Conservation (phyloP, 495 filamentous ascomycete species). For the Aspergillus haitiensis region DNA sequence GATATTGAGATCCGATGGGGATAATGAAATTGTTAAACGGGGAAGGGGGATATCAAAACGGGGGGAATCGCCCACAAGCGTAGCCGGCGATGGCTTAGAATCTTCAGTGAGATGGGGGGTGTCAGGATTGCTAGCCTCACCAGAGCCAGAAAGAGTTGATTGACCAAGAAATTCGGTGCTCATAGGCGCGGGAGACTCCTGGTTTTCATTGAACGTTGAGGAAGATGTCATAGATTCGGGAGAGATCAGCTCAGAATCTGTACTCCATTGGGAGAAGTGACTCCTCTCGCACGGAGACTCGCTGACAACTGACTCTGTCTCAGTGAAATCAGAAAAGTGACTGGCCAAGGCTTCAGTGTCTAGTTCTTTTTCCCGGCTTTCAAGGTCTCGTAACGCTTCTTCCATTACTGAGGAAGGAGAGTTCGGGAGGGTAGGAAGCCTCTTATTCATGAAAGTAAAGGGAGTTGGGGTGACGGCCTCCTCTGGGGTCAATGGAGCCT, state of each 20-base stretch:
- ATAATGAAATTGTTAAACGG: constrained; percentile 35
- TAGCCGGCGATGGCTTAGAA: constrained; percentile 40
- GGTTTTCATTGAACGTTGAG: constrained; percentile 31
- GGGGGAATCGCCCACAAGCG: constrained; percentile 33
- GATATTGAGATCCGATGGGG: constrained; percentile 32
- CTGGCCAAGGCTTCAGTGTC: constrained; percentile 39
- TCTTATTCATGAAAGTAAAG: constrained; percentile 36
- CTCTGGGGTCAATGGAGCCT: constrained; percentile 12
- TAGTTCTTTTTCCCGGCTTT: constrained; percentile 37
- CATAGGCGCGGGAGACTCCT: constrained; percentile 25
- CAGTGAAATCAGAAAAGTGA: constrained; percentile 47
- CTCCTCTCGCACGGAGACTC: constrained; percentile 36
- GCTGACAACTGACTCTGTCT: constrained; percentile 34
- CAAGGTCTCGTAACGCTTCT: constrained; percentile 45
- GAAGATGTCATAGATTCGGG: constrained; percentile 44
- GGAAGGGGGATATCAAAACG: constrained; percentile 32
- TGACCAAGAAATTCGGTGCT: constrained; percentile 32
- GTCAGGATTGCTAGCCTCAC: constrained; percentile 37
- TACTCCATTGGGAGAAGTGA: constrained; percentile 52
- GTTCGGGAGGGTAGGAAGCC: constrained; percentile 49
- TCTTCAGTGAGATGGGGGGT: constrained; percentile 42
- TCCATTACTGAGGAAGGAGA: constrained; percentile 52
- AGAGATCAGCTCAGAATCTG: constrained; percentile 40
- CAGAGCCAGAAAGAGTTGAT: constrained; percentile 25
- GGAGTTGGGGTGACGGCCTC: constrained; percentile 36